Evolutionary conservation across 495 filamentous ascomycete species (phyloP), one percentile per base, ranked within the genome.

Genomic region (Chaetomidium leptoderma): DNA sequence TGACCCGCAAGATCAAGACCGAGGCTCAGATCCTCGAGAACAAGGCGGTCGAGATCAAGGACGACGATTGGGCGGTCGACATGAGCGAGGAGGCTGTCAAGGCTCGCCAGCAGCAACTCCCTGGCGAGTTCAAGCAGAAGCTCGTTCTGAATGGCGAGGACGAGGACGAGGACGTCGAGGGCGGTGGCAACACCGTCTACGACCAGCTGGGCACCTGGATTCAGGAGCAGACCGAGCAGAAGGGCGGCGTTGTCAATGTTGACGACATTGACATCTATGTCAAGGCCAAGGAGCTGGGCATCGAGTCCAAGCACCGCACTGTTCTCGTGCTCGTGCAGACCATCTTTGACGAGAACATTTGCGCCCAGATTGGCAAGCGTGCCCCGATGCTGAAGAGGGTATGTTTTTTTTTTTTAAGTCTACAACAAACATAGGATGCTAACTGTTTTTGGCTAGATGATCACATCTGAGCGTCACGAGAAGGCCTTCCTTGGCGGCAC

Each of bases 401-500:
- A 74, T 59, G 79, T 77, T 43, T 35, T 4, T 9, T 17, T 3
- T 16, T 4, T 5, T 0, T 13, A 36, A 24, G n/a, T n/a, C n/a
- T n/a, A n/a, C n/a, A 32, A 30, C 37, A 14, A 27, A 40, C 29
- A 29, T 14, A 16, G 26, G 19, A 40, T 59, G 60, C 76, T 81
- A 72, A 81, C 63, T 51, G 16, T 32, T 24, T 37, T 10, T 4
- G n/a, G n/a, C n/a, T 53, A 87, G 87, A 81, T 97, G 78, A 83
- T 95, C 65, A 87, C 84, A 23, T 89, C 89, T 26, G 93, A 98
- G 66, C 85, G 87, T 54, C 92, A 97, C 71, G 84, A 97, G 77
- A 96, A 93, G 81, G 92, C 93, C 51, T 86, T 98, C 72, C 85
- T 98, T n/a, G 95, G 95, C 66, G 93, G 93, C 57, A 91, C 88